Conservation (phyloP, 306 rosid species). For the Canavalia gladiata region DNA sequence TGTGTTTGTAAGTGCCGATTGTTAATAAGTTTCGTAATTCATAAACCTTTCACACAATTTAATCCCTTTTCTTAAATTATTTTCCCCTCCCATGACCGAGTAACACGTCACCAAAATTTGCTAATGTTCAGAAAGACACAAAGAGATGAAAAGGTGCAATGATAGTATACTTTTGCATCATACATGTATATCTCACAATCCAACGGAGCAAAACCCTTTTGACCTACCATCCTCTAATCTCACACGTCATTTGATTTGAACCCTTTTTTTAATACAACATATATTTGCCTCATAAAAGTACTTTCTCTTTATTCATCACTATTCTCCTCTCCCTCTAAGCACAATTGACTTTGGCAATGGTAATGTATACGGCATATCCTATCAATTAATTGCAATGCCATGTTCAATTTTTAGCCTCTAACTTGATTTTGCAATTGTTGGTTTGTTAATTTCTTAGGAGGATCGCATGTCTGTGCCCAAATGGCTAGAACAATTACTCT, state of each 20-base stretch:
- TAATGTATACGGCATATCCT: slow-evolving; percentile 16
- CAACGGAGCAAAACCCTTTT: slow-evolving; percentile 39
- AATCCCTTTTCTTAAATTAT: too few species aligned
- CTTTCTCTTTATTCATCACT: slow-evolving; percentile 4
- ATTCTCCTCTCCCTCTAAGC: not conserved
- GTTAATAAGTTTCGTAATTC: too few species aligned
- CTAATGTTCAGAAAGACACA: not conserved
- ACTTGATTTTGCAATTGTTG: not conserved
- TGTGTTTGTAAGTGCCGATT: too few species aligned
- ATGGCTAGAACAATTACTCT: slow-evolving; percentile 60
- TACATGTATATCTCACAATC: slow-evolving; percentile 29
- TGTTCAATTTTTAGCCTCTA: not conserved
- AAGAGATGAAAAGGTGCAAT: not conserved
- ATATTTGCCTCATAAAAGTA: too few species aligned
- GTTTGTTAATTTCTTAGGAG: slow-evolving; percentile 41
- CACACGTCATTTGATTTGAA: not conserved
- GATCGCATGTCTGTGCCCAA: slow-evolving; percentile 49
- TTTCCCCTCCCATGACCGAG: not conserved
- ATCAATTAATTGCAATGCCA: slow-evolving; percentile 1
- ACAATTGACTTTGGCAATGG: slow-evolving; percentile 41
- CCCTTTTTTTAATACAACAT: not conserved
- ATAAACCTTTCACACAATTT: not conserved
- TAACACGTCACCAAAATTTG: not conserved
- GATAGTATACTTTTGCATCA: too few species aligned
- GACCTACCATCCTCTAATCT: slow-evolving; percentile 33